These are phyloP conservation scores for Aurinia saxatilis DNA, from an alignment of 345 rosid genomes.

Conservation along the genomic window DNA sequence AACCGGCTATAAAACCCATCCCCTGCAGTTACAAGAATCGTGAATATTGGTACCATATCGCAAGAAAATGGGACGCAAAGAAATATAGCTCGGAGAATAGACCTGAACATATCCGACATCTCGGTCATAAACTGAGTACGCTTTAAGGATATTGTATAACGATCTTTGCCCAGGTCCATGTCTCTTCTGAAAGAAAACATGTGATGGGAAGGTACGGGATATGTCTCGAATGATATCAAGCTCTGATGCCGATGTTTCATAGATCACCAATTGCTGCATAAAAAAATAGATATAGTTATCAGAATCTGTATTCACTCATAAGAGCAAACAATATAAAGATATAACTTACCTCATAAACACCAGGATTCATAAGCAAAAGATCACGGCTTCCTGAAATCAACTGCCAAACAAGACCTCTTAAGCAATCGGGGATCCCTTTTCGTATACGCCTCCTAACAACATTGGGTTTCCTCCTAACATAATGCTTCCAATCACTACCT, in stretches of 20 bases:
- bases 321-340: background rate
- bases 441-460: slow-evolving; percentile 79
- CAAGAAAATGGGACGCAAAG: background rate
- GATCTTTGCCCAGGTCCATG: slow-evolving; percentile 99
- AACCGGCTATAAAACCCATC: slow-evolving; percentile 92
- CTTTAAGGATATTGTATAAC: slow-evolving; percentile 88
- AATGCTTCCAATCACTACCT: slow-evolving; percentile 98
- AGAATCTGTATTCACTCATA: background rate
- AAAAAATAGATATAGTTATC: background rate
- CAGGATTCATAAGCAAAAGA: slow-evolving; percentile 92
- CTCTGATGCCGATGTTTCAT: slow-evolving; percentile 94
- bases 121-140: slow-evolving; percentile 92
- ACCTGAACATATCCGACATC: slow-evolving; percentile 99
- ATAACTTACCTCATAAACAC: slow-evolving; percentile 72
- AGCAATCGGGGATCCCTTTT: slow-evolving; percentile 94
- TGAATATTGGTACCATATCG: background rate
- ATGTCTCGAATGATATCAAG: slow-evolving; percentile 93
- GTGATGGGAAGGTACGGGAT: slow-evolving; percentile 94
- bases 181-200: slow-evolving; percentile 97
- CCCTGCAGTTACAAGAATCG: slow-evolving; percentile 47
- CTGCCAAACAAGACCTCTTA: slow-evolving; percentile 99
- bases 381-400: slow-evolving; percentile 89
- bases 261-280: slow-evolving; percentile 81
- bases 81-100: background rate
- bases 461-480: slow-evolving; percentile 75